A percentile compares a stretch with the other conserved stretches of the same genome.
phyloP scores from a whole-genome alignment of 2,329 filamentous ascomycete genomes.

The Acephala macrosclerotiorum region DNA sequence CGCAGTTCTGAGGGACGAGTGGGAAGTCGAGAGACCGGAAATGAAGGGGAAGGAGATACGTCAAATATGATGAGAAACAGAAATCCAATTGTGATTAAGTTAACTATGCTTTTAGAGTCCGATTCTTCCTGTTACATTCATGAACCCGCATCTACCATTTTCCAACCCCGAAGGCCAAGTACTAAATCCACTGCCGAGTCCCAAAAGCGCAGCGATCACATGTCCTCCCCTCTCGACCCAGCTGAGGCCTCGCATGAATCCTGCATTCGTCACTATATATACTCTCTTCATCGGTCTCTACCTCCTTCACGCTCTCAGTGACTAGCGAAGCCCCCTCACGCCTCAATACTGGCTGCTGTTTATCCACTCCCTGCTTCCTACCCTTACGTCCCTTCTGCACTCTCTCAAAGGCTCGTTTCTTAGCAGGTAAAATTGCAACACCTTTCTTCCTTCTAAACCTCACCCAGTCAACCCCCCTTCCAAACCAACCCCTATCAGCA shows the following conservation, averaged over 20 bases:
- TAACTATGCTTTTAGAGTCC: not conserved
- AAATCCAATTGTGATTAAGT: not conserved
- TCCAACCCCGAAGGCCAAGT: not conserved
- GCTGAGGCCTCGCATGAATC: too few relatives aligned
- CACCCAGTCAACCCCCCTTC: not conserved
- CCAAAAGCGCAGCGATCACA: too few relatives aligned
- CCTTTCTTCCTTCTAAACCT: not conserved
- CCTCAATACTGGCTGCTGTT: too few relatives aligned
- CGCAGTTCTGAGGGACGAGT: slow-evolving; percentile 88
- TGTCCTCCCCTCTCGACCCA: too few relatives aligned
- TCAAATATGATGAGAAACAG: slow-evolving; percentile 39
- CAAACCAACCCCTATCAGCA: not conserved
- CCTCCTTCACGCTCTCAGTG: not conserved
- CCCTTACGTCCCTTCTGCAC: too few relatives aligned
- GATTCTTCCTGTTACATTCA: not conserved
- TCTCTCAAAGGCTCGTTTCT: too few relatives aligned
- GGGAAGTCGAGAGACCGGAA: slow-evolving; percentile 90
- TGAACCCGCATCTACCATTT: not conserved
- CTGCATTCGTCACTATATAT: too few relatives aligned
- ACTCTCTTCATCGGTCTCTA: not conserved
- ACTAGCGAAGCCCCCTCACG: too few relatives aligned
- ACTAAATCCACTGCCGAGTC: too few relatives aligned
- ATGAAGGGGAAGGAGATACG: slow-evolving; percentile 83
- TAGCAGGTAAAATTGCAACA: too few relatives aligned
- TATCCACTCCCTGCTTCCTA: too few relatives aligned